These are phyloP conservation scores for Xylaria sp. DNA, from an alignment of 2,329 filamentous ascomycete species.

Conservation along the genomic window DNA sequence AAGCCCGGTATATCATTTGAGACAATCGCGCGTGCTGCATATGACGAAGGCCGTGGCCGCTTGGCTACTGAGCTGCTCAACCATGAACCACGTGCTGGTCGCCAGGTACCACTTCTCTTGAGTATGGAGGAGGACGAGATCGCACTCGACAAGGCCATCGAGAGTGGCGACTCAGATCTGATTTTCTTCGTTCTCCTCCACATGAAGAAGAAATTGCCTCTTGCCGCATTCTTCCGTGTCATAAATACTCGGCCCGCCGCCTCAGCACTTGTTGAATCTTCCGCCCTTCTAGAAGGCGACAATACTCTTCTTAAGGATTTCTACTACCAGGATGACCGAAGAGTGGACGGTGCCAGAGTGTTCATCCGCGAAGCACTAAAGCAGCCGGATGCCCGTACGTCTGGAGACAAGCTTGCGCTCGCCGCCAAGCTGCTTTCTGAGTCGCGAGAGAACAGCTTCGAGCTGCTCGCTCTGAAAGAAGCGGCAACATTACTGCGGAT, in stretches of 20 bases:
- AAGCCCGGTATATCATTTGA: constrained; percentile 96
- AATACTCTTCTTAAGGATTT: constrained; percentile 89
- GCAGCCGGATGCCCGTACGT: constrained; percentile 71
- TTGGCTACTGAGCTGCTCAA: constrained; percentile 91
- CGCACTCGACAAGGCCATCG: constrained; percentile 93
- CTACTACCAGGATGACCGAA: constrained; percentile 95
- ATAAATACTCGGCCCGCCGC: constrained; percentile 87
- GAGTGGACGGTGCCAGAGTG: constrained; percentile 85
- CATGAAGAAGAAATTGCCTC: constrained; percentile 85
- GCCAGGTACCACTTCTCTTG: constrained; percentile 90
- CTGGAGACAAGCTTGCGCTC: constrained; percentile 85
- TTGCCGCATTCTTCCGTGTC: constrained; percentile 89
- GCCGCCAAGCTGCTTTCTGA: constrained; percentile 84
- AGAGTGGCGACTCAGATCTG: constrained; percentile 92
- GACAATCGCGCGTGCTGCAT: constrained; percentile 88
- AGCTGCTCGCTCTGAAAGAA: constrained; percentile 79
- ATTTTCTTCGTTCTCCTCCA: constrained; percentile 88
- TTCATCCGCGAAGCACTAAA: constrained; percentile 83
- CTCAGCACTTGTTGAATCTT: constrained; percentile 86
- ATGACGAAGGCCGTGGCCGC: constrained; percentile 88
- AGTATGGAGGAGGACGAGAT: constrained; percentile 96
- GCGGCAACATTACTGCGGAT: constrained; percentile 79
- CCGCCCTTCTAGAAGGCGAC: constrained; percentile 71
- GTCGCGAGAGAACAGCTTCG: constrained; percentile 77
- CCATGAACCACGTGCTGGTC: constrained; percentile 91